Base-by-base conservation (phyloP, 768 basidiomycete genomes). In the Coprinopsis strossmayeri region DNA sequence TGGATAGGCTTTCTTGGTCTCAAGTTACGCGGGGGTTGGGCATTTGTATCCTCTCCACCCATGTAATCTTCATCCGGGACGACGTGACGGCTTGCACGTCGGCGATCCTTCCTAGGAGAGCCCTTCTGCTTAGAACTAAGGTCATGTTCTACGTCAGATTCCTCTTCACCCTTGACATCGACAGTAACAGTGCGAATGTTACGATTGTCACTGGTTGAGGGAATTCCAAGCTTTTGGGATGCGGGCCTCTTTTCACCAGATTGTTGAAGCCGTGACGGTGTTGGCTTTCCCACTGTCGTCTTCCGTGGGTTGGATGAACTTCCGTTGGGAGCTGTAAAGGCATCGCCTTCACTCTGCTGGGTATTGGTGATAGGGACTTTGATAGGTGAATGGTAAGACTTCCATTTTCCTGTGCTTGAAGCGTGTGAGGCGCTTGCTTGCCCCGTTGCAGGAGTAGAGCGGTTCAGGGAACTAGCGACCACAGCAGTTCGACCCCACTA, bases 121-220 rank as follows among this genome's bases (percentile, higher is more conserved):
- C n/a, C n/a, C n/a, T n/a, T n/a, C n/a, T n/a, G n/a, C n/a, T n/a
- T n/a, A n/a, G n/a, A 55, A 35, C 55, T 49, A 3, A 17, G 18
- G 3, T 43, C 7, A 12, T 15, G 24, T 5, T 63, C 64, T 4
- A 72, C 71, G n/a, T 66, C 66, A 2, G 71, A 68, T 3, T 55
- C 57, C 2, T 78, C 79, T 61, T 87, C 84, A 48, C 73, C 73
- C 56, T 87, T 87, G 30, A 87, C n/a, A n/a, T n/a, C n/a, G n/a
- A n/a, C n/a, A n/a, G n/a, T n/a, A n/a, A n/a, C n/a, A n/a, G n/a
- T n/a, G n/a, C n/a, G n/a, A n/a, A n/a, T n/a, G n/a, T n/a, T n/a
- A n/a, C n/a, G n/a, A n/a, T n/a, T n/a, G n/a, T n/a, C n/a, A n/a
- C n/a, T n/a, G n/a, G n/a, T n/a, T n/a, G n/a, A n/a, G n/a, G n/a